These are phyloP conservation scores for Auriscalpium microsporum DNA, from an alignment of 768 basidiomycete genomes.

Conservation along the genomic window DNA sequence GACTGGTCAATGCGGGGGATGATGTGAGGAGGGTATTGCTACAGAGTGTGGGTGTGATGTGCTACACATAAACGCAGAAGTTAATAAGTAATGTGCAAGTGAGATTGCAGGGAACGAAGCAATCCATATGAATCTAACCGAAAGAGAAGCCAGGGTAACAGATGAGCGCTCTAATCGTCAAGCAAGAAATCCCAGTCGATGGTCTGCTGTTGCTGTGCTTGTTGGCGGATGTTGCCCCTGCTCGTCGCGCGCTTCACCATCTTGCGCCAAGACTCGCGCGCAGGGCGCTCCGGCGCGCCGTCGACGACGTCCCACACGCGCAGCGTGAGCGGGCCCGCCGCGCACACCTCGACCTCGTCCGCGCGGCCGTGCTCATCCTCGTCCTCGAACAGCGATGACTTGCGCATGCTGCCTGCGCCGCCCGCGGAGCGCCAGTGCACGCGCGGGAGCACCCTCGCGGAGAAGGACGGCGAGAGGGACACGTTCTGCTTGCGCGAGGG, in stretches of 20 bases:
- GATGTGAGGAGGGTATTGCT: no score
- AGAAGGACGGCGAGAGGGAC: slow-evolving; percentile 61
- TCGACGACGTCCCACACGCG: slow-evolving; percentile 75
- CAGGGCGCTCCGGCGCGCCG: slow-evolving; percentile 51
- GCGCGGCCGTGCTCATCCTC: slow-evolving; percentile 17
- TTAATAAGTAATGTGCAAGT: slow-evolving; percentile 1
- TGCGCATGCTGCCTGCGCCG: neutral
- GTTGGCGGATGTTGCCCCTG: slow-evolving; percentile 32
- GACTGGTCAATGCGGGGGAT: neutral
- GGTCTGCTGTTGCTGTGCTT: slow-evolving; percentile 24
- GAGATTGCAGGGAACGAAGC: neutral
- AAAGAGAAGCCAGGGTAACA: no score
- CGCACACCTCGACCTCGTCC: slow-evolving; percentile 57
- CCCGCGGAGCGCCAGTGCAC: slow-evolving; percentile 15
- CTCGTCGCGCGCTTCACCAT: slow-evolving; percentile 51
- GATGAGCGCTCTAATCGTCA: slow-evolving; percentile 40
- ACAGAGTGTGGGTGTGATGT: neutral
- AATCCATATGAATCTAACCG: no score
- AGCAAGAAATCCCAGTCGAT: slow-evolving; percentile 79
- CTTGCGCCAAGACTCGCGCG: slow-evolving; percentile 44
- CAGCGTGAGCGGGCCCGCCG: slow-evolving; percentile 55
- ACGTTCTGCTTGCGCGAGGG: slow-evolving; percentile 35
- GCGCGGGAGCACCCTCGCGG: slow-evolving; percentile 47
- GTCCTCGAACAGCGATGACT: slow-evolving; percentile 18
- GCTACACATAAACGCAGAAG: neutral